A percentile compares a stretch with the other conserved stretches of the same genome.
Conservation (phyloP, 768 basidiomycete genomes). For the Kwoniella newhampshirensis region DNA sequence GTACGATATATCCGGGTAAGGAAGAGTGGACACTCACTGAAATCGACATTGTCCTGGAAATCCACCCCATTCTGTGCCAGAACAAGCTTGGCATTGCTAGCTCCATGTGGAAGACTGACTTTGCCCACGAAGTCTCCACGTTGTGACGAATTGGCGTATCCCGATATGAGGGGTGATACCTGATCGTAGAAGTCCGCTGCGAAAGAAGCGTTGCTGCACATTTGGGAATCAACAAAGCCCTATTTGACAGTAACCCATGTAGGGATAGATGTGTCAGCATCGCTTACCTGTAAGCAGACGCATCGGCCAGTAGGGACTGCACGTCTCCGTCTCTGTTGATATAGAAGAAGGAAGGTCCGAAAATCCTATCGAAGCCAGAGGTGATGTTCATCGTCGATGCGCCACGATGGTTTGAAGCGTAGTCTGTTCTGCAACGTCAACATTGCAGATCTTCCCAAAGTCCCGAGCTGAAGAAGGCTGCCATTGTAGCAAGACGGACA, state of each 20-base stretch:
- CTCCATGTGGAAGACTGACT: constrained; percentile 23
- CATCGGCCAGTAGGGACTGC: not conserved
- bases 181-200: constrained; percentile 34
- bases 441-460: not conserved
- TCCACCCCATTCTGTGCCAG: constrained; percentile 26
- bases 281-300: constrained; percentile 1
- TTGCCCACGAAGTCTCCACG: constrained; percentile 24
- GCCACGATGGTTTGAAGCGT: constrained; percentile 34
- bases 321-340: constrained; percentile 19
- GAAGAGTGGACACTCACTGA: too few species aligned
- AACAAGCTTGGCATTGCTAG: constrained; percentile 23
- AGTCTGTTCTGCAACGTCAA: not conserved
- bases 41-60: constrained; percentile 33
- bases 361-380: constrained; percentile 36
- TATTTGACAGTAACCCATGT: too few species aligned
- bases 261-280: too few species aligned
- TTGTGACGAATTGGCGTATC: constrained; percentile 13
- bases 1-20: too few species aligned
- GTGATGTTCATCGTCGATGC: constrained; percentile 27
- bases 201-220: constrained; percentile 12
- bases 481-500: constrained; percentile 14
- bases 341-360: constrained; percentile 34
- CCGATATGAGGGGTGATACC: constrained; percentile 24
- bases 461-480: not conserved
- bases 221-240: too few species aligned